Base-by-base conservation (phyloP, 1,284 basidiomycete species). In the Ustilago sp. region DNA sequence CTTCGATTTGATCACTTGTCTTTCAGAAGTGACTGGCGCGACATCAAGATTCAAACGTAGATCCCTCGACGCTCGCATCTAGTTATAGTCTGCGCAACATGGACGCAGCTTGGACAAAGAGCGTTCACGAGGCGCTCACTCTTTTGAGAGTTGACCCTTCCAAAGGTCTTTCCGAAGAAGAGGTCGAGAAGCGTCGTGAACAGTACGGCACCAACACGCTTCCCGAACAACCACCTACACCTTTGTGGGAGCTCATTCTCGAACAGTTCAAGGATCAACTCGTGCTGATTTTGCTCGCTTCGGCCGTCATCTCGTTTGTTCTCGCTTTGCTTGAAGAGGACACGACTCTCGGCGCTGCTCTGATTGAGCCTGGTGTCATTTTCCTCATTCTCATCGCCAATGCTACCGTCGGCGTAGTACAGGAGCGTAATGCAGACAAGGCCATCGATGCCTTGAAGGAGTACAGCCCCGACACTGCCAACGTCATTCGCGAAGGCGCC, bases 211-310 rank as follows among this genome's bases (percentile, higher is more conserved):
- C 53, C 52, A 84, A 84, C 56, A 74, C 77, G n/a, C 89, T 98
- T 13, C 94, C 94, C 15, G 94, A 97, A 83, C 92, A 95, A 15
- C 91, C 93, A 0, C 88, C 93, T 1, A 97, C 94, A 4, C 94
- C 96, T 4, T 87, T 99, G 50, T 95, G 94, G 93, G 90, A 93
- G 83, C 91, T 98, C 71, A 93, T 99, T 71, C 89, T 99, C 23
- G 95, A 96, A 80, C 96, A 99, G 88, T 99, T 99, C 89, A 93
- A 86, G 63, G 84, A 86, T 67, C 83, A 85, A 69, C 79, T 86
- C 51, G 84, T 86, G 32, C 72, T 85, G 51, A 85, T 86, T 60
- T 75, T 86, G 12, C 80, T 86, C 52, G 81, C 63, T 3, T 85
- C 83, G 7, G 84, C 84, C 23, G 67, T 85, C 65, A 80, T 86